Evolutionary conservation across 306 rosid species (phyloP), one percentile per base, ranked within the genome.

Genomic region (Cicer pinnatifidum): DNA sequence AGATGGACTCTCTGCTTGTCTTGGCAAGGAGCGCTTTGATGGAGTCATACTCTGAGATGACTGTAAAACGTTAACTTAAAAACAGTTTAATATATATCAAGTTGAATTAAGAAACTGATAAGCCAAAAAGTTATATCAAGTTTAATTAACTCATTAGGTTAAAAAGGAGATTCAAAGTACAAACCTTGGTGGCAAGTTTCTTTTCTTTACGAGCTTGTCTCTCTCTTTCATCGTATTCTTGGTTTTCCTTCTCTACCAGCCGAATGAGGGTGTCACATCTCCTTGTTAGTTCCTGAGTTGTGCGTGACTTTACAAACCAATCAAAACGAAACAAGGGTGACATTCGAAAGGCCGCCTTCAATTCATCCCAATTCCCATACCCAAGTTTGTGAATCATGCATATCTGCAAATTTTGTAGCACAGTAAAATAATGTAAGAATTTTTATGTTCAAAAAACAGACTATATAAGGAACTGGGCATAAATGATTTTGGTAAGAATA

Each of bases 321-420:
- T 94, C 99, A 85, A 94, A 94, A 58, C 99, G 99, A 85, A 94
- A 94, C 81, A 94, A 76, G 41, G 99, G 93, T 9, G 99, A 94
- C n/a, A 88, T 94, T 48, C 99, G 96, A 61, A 94, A 94, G 15
- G 94, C 97, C 33, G 97, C 99, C 86, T 94, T 94, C 85, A 94
- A 74, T 75, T 91, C 99, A 73, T 94, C 99, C 99, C 99, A 94
- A 84, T 94, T 94, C 56, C 99, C 99, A 75, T 94, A 94, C 45
- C 99, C 99, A 66, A 94, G 97, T 77, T 94, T 94, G 91, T 94
- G 97, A 83, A 91, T 83, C 99, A 88, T 94, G 86, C 99, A 94
- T 70, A 94, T 91, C 99, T 94, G 82, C 71, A 71, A 78, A 54
- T 66, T 62, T 48, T 11, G 39, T 16, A 51, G 45, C 50, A 59